Evolutionary conservation across 495 filamentous ascomycete genomes (phyloP).

Genomic region (Cladorrhinum samala): DNA sequence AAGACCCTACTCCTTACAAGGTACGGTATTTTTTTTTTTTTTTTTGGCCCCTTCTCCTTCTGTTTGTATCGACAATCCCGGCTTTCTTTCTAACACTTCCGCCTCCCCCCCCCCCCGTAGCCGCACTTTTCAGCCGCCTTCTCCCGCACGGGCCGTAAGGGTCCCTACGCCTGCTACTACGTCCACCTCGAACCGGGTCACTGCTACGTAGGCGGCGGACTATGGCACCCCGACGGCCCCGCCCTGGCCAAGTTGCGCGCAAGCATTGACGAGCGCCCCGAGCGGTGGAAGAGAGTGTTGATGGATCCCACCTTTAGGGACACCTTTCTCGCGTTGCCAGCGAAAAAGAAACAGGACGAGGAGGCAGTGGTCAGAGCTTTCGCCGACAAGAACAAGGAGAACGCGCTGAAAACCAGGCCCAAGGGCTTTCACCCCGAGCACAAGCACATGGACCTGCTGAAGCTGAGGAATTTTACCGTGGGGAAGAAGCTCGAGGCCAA

Average conservation of each 20-base stretch:
- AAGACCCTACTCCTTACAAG: constrained; percentile 83
- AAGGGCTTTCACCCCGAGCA: constrained; percentile 76
- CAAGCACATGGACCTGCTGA: constrained; percentile 66
- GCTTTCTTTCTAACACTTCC: too few species aligned
- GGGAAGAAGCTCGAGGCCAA: constrained; percentile 53
- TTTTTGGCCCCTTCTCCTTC: background rate
- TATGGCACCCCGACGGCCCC: constrained; percentile 67
- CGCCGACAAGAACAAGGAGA: constrained; percentile 57
- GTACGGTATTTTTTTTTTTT: constrained; percentile 36
- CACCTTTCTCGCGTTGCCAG: constrained; percentile 46
- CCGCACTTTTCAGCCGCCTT: constrained; percentile 78
- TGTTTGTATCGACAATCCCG: too few species aligned
- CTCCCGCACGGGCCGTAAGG: constrained; percentile 80
- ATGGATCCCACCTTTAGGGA: constrained; percentile 50
- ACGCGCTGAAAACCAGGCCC: constrained; percentile 75
- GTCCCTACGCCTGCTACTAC: constrained; percentile 82
- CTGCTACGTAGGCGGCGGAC: constrained; percentile 60
- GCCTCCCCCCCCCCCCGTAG: too few species aligned
- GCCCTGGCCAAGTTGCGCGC: constrained; percentile 59
- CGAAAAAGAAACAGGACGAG: constrained; percentile 30
- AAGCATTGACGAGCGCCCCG: constrained; percentile 64
- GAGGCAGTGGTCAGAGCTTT: constrained; percentile 56
- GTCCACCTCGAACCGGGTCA: constrained; percentile 37
- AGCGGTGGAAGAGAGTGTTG: constrained; percentile 60
- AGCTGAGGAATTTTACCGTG: constrained; percentile 70